Evolutionary conservation across 306 rosid species (phyloP).

Genomic region (Leucaena leucocephala): DNA sequence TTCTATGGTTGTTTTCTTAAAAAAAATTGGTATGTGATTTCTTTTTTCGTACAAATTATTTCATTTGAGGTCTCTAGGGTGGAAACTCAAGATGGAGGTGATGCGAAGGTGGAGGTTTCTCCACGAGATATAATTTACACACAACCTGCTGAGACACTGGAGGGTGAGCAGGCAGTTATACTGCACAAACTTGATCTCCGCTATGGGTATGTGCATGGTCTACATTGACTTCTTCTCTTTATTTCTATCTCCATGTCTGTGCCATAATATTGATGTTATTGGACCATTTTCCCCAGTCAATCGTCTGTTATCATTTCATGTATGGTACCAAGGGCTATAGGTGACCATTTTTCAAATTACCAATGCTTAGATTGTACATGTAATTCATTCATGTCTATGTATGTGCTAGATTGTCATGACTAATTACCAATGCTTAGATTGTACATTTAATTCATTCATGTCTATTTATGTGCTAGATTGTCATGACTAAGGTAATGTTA

Average conservation of each 20-base stretch:
- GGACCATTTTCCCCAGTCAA: constrained; percentile 9
- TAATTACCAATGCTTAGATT: constrained; percentile 1
- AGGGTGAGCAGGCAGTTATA: constrained; percentile 65
- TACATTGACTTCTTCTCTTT: constrained; percentile 25
- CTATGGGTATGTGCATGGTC: constrained; percentile 68
- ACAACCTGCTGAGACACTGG: constrained; percentile 81
- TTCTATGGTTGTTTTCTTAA: neutral
- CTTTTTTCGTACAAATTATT: constrained; percentile 28
- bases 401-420: constrained; percentile 21
- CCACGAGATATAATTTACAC: constrained; percentile 92
- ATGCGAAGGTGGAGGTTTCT: constrained; percentile 89
- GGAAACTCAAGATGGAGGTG: constrained; percentile 98
- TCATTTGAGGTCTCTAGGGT: constrained; percentile 66
- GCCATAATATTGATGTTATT: constrained; percentile 4
- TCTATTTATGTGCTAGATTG: constrained; percentile 16
- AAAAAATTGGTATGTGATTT: constrained; percentile 18
- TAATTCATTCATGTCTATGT: constrained; percentile 8
- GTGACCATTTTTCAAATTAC: constrained; percentile 10
- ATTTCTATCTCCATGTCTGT: neutral
- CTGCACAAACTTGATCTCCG: constrained; percentile 95
- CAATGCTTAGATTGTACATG: constrained; percentile 15
- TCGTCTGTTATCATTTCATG: constrained; percentile 8
- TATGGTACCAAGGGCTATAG: constrained; percentile 21
- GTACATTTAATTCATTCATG: constrained; percentile 16
- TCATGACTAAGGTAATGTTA: constrained; percentile 20